phyloP scores from a whole-genome alignment of 2,329 filamentous ascomycete genomes.

The Salinomyces thailandicus region DNA sequence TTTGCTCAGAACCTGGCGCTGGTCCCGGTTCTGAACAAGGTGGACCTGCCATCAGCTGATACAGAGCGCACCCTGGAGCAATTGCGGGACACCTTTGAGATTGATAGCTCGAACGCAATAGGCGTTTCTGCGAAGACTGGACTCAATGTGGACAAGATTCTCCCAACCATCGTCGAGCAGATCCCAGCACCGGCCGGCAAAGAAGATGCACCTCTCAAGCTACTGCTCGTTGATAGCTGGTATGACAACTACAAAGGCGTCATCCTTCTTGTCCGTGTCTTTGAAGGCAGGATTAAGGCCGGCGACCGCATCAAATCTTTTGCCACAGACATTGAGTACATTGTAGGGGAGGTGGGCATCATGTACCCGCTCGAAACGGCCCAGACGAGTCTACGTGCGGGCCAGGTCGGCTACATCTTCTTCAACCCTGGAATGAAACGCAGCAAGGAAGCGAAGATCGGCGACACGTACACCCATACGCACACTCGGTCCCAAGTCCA shows the following conservation, averaged over 20 bases:
- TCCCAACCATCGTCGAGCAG: conserved; percentile 75
- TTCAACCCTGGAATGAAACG: conserved; percentile 99
- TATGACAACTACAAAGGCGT: conserved; percentile 95
- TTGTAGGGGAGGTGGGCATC: conserved; percentile 90
- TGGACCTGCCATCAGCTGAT: conserved; percentile 84
- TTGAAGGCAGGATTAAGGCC: conserved; percentile 72
- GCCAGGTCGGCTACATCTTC: conserved; percentile 91
- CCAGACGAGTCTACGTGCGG: conserved; percentile 69
- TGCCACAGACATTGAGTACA: conserved; percentile 80
- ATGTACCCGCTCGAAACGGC: conserved; percentile 84
- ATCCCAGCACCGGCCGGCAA: conserved; percentile 75
- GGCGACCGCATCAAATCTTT: conserved; percentile 83
- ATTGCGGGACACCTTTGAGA: conserved; percentile 75
- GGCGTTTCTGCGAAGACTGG: conserved; percentile 91
- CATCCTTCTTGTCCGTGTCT: conserved; percentile 78
- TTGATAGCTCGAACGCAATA: conserved; percentile 64
- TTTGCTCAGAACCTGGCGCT: conserved; percentile 82
- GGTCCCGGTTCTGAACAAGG: conserved; percentile 92
- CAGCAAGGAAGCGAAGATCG: conserved; percentile 89
- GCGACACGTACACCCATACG: conserved; percentile 83
- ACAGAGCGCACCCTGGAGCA: conserved; percentile 77
- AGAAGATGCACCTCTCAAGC: conserved; percentile 58
- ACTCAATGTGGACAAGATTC: conserved; percentile 68
- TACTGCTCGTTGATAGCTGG: conserved; percentile 94
- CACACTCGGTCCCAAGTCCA: conserved; percentile 67